phyloP scores from a whole-genome alignment of 139 green algal genomes.

The Marvania coccoides region DNA sequence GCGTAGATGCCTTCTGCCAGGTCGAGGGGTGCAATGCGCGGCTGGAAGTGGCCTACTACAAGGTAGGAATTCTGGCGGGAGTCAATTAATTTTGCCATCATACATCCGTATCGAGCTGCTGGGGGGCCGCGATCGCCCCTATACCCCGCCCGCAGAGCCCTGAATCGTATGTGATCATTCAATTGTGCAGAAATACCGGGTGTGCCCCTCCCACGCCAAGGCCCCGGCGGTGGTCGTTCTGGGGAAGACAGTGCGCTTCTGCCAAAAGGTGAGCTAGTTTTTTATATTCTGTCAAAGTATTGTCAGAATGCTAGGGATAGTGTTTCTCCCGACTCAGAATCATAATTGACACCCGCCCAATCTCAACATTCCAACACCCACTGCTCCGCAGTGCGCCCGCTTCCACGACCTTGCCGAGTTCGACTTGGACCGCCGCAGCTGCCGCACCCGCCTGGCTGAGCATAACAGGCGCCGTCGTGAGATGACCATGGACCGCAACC shows the following conservation, averaged over 20 bases:
- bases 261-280: constrained; percentile 6
- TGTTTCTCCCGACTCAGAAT: neutral
- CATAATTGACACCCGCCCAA: neutral
- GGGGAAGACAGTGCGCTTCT: neutral
- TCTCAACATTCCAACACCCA: neutral
- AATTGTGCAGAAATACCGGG: neutral
- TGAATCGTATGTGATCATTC: too few relatives aligned
- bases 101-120: too few relatives aligned
- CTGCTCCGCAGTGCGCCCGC: constrained; percentile 65
- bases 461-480: neutral
- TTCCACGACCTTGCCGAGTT: constrained; percentile 80
- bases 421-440: constrained; percentile 69
- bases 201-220: constrained; percentile 2
- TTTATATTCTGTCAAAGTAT: neutral
- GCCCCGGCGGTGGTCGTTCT: neutral
- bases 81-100: too few relatives aligned
- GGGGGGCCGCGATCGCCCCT: too few relatives aligned
- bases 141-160: too few relatives aligned
- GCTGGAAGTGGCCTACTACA: neutral
- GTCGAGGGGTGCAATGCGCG: neutral
- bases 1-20: too few relatives aligned
- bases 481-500: neutral
- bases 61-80: neutral
- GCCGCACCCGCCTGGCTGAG: constrained; percentile 52
- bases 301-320: too few relatives aligned